Base-by-base conservation (phyloP, 768 basidiomycete species). In the Zangia roseola region DNA sequence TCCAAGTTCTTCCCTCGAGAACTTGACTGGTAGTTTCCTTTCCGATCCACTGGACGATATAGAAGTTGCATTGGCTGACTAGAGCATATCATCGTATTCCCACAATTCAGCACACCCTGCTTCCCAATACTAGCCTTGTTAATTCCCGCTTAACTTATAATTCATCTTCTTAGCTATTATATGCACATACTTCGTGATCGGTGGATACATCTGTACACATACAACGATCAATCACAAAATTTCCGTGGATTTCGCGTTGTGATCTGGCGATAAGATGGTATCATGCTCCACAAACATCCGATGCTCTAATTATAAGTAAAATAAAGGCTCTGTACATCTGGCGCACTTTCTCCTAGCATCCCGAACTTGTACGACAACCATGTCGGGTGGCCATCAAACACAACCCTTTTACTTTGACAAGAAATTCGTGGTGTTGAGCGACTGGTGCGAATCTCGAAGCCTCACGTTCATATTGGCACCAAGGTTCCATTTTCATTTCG, bases 351-450 rank as follows among this genome's bases (percentile, higher is more conserved):
- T 31, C 14, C 6, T 6, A 31, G 31, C 14, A 31, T 16, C 14
- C 7, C 14, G 14, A 28, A n/a, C 31, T 20, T 8, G 10, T 19
- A 17, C 26, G 8, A 21, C 30, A 33, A 9, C 52, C 8, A 61
- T 61, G 62, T 40, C 55, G 16, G 19, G 20, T n/a, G 30, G 36
- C 28, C 19, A 10, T 14, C 50, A 49, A 31, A 37, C 49, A 21
- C 62, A 63, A 17, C 54, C 63, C 13, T 62, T 65, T 43, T 38
- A 59, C 36, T 59, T 65, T 70, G 83, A 88, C 71, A 90, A 91
- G 70, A 80, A 80, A 61, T 94, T 93, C 52, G 83, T 95, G 17
- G 88, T 88, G 10, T 73, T 95, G 38, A 90, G 91, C 45, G 94
- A 97, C 65, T 97, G 94, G 92, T 93, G 63, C 47, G 85, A 40